Base-by-base conservation (phyloP, 371 early-diverging fungal species). In the Quaeritorhiza haematococci region DNA sequence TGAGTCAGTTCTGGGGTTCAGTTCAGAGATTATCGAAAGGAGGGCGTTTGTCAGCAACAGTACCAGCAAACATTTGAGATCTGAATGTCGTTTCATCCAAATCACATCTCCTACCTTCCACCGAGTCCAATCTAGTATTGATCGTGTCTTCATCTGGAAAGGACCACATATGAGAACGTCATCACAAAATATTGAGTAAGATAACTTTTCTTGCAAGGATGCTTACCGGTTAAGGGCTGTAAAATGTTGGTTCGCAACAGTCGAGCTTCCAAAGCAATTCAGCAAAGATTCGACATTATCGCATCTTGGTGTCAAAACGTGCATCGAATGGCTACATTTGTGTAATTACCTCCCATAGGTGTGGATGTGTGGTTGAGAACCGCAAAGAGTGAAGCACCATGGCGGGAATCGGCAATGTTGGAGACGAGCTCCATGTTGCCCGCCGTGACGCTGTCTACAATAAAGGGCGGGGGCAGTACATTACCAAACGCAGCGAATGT, bases 231-330 rank as follows among this genome's bases (percentile, higher is more conserved):
- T 30, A 75, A 61, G 0, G 92, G 92, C 50, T 89, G 89, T 7
- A 92, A 57, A 19, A 91, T 79, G 55, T 82, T 89, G 33, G 75
- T 79, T 3, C 88, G 79, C 38, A 92, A 74, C 3, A 89, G 59
- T 1, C 90, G 84, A 2, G 80, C 74, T 66, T 33, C 30, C 42
- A 49, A 21, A 52, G 21, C 17, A 47, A n/a, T n/a, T n/a, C n/a
- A n/a, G n/a, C n/a, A n/a, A n/a, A n/a, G n/a, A n/a, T n/a, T n/a
- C n/a, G n/a, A n/a, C n/a, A n/a, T n/a, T n/a, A n/a, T n/a, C n/a
- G n/a, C n/a, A n/a, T n/a, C n/a, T n/a, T n/a, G n/a, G n/a, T n/a
- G n/a, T n/a, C n/a, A n/a, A n/a, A n/a, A n/a, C n/a, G n/a, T n/a
- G n/a, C n/a, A 7, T 13, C 13, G 42, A 15, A 8, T 8, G 28